phyloP scores from a whole-genome alignment of 192 early-diverging fungal genomes.

The Thoreauomyces humboldtii region DNA sequence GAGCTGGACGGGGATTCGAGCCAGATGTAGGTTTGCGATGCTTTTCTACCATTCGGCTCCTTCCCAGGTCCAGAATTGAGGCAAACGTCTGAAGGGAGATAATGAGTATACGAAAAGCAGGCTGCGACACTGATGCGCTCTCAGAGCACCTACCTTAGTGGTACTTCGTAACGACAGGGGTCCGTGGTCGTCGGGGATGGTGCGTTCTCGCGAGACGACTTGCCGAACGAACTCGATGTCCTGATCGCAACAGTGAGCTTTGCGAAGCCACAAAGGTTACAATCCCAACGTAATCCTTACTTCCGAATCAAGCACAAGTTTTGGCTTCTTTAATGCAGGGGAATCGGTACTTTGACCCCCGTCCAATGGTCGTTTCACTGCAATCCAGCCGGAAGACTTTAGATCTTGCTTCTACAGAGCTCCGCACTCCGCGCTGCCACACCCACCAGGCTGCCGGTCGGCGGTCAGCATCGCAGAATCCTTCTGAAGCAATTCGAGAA shows the following conservation, averaged over 20 bases:
- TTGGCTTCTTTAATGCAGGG: not conserved
- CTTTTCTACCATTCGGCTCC: constrained; percentile 15
- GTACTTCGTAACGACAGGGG: not conserved
- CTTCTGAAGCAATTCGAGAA: constrained; percentile 72
- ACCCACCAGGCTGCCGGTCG: not conserved
- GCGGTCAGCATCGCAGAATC: constrained; percentile 41
- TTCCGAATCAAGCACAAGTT: constrained; percentile 16
- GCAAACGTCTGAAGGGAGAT: constrained; percentile 8
- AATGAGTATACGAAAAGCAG: not conserved
- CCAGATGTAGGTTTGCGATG: constrained; percentile 3
- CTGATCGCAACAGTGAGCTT: no score
- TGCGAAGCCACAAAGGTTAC: no score
- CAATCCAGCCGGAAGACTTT: no score
- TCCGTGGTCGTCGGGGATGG: not conserved
- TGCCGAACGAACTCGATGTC: constrained; percentile 16
- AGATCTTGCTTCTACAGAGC: no score
- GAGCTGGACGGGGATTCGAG: not conserved
- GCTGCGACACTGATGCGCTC: not conserved
- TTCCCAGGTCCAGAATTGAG: constrained; percentile 11
- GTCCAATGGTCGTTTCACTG: constrained; percentile 10
- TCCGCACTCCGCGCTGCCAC: no score
- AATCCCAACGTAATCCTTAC: no score
- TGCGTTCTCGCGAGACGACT: constrained; percentile 6
- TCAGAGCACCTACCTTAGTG: constrained; percentile 14
- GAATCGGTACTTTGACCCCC: not conserved